These are phyloP conservation scores for Eimeria brunetti DNA, from an alignment of 169 alveolate genomes.

Conservation along the genomic window DNA sequence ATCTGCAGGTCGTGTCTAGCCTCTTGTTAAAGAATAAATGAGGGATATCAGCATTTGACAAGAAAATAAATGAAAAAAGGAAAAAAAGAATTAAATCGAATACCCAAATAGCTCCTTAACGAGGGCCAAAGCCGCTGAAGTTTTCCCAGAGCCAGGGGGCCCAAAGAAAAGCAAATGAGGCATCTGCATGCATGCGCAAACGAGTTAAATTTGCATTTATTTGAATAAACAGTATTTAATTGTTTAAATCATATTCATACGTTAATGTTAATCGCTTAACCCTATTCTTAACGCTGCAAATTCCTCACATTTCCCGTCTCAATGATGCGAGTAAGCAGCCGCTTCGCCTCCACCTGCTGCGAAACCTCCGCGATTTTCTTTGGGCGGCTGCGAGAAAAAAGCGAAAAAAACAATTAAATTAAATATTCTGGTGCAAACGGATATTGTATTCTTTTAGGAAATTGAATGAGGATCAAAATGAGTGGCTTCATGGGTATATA, in stretches of 20 bases:
- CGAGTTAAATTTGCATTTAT: background rate
- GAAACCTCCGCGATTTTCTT: slow-evolving; percentile 74
- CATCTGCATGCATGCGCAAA: slow-evolving; percentile 72
- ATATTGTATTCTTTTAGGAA: background rate
- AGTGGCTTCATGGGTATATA: too few species aligned
- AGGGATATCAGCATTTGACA: too few species aligned
- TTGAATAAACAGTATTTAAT: too few species aligned
- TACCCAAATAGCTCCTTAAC: slow-evolving; percentile 95
- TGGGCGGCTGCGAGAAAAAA: slow-evolving; percentile 75
- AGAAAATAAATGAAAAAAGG: background rate
- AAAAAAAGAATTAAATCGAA: background rate
- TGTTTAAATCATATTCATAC: too few species aligned
- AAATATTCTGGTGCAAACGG: background rate
- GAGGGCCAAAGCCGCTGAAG: slow-evolving; percentile 96
- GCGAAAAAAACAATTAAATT: background rate
- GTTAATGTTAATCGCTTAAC: too few species aligned
- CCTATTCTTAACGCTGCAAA: too few species aligned
- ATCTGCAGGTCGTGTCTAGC: too few species aligned
- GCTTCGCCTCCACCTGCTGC: slow-evolving; percentile 80
- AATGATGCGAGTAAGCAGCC: slow-evolving; percentile 52
- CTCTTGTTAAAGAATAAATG: too few species aligned
- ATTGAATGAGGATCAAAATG: background rate
- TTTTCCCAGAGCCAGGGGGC: slow-evolving; percentile 97
- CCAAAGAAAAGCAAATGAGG: slow-evolving; percentile 89
- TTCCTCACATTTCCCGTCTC: slow-evolving; percentile 75